Evolutionary conservation across 1,284 basidiomycete species (phyloP).

Genomic region (Ceratobasidium sp.): DNA sequence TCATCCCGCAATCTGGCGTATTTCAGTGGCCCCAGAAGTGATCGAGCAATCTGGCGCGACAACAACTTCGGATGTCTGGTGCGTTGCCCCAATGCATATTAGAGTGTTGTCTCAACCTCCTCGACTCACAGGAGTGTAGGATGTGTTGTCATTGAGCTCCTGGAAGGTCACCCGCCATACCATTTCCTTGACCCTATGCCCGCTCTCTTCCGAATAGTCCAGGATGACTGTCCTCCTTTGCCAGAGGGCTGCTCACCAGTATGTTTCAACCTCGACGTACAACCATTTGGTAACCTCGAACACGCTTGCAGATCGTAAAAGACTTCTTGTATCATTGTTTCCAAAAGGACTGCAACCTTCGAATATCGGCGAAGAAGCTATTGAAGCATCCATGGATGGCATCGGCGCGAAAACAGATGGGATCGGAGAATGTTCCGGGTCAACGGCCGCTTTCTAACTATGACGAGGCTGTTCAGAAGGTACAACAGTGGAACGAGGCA

Average conservation of each 20-base stretch:
- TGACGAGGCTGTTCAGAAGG: conserved; percentile 92
- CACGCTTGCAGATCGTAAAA: conserved; percentile 78
- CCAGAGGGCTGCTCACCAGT: conserved; percentile 88
- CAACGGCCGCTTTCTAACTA: conserved; percentile 78
- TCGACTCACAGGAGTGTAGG: conserved; percentile 78
- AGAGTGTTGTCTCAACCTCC: conserved; percentile 8
- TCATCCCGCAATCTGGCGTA: conserved; percentile 48
- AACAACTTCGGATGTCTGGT: conserved; percentile 97
- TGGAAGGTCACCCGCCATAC: conserved; percentile 96
- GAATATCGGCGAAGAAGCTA: conserved; percentile 93
- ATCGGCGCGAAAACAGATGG: conserved; percentile 79
- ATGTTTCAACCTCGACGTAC: conserved; percentile 47
- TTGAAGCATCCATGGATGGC: conserved; percentile 96
- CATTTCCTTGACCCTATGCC: conserved; percentile 98
- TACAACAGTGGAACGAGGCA: conserved; percentile 99
- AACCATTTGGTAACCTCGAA: background rate
- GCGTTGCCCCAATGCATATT: conserved; percentile 49
- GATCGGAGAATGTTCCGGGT: conserved; percentile 56
- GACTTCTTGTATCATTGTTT: conserved; percentile 98
- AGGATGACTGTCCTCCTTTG: conserved; percentile 95
- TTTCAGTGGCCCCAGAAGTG: conserved; percentile 92
- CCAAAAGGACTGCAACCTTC: conserved; percentile 95
- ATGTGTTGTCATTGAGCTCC: conserved; percentile 94
- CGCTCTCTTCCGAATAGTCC: conserved; percentile 96
- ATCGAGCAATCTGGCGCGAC: conserved; percentile 97